Evolutionary conservation across 208 protist species (phyloP).

Genomic region (Crithidia mellificae): DNA sequence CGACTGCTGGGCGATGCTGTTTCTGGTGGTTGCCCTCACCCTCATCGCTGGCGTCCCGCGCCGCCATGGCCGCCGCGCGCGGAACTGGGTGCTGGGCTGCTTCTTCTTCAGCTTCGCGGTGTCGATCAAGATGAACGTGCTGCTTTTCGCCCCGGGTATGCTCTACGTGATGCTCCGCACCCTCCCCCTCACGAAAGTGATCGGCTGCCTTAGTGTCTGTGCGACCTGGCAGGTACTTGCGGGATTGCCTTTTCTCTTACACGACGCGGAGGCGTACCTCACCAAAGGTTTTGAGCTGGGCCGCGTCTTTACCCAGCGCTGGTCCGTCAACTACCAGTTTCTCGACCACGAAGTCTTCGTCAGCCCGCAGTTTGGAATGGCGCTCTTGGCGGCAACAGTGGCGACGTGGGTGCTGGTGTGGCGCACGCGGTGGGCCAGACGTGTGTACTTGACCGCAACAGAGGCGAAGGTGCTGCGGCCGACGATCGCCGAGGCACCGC

Average conservation of each 20-base stretch:
- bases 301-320: conserved; percentile 69
- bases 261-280: conserved; percentile 52
- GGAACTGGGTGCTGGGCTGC: conserved; percentile 60
- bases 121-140: conserved; percentile 96
- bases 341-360: conserved; percentile 59
- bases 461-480: conserved; percentile 19
- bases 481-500: conserved; percentile 14
- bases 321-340: conserved; percentile 84
- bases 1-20: conserved; percentile 85
- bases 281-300: conserved; percentile 64
- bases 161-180: conserved; percentile 61
- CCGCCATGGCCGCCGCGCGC: conserved; percentile 17
- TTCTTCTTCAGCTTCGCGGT: conserved; percentile 85
- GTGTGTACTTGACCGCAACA: conserved; percentile 28
- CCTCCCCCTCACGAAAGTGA: conserved; percentile 58
- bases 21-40: conserved; percentile 70
- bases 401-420: conserved; percentile 62
- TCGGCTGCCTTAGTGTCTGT: conserved; percentile 56
- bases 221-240: conserved; percentile 61
- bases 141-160: conserved; percentile 93
- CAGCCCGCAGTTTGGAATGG: conserved; percentile 38
- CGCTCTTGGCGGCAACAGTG: conserved; percentile 50
- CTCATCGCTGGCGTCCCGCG: conserved; percentile 34
- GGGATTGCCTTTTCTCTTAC: conserved; percentile 65
- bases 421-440: conserved; percentile 51